Evolutionary conservation across 306 rosid genomes (phyloP), one percentile per base, ranked within the genome.

Genomic region (Hylodesmum podocarpum): DNA sequence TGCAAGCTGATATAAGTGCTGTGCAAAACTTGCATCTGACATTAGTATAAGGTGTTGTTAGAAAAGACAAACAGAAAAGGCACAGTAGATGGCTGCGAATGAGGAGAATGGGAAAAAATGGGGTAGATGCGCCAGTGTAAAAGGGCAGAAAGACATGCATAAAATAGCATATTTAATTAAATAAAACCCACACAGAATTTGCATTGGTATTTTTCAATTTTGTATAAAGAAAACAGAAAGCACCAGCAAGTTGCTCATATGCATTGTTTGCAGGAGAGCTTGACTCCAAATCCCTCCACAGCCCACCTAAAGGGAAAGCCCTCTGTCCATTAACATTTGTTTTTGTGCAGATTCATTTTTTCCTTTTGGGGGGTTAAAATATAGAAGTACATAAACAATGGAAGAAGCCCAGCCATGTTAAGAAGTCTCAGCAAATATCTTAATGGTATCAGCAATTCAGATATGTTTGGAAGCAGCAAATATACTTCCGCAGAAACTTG

Each of bases 1-100:
- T 55, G 87, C 19, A 61, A 28, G 54, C 76, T 74, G 88, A 78
- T 37, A n/a, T 63, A 76, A 76, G 12, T 79, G 94, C 80, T 89
- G 90, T 10, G 54, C 6, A 22, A 66, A 59, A 84, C 82, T 66
- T 51, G 85, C 24, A 87, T 87, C 98, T 90, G 88, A 73, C 0
- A 78, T 25, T 49, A 64, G 68, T 58, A 82, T 28, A 66, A 19
- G 15, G 71, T 33, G 41, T 34, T 51, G 37, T 85, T 15, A 86
- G 75, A 62, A 53, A 51, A 29, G 5, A 14, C 34, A 73, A 49
- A 43, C 39, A 67, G 16, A 62, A 57, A 80, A 64, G 24, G 66
- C 46, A 22, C 37, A 36, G 7, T 21, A 15, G 43, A 36, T 63
- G 58, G 19, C 34, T 4, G 14, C n/a, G 50, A 44, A 72, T 24